phyloP scores from a whole-genome alignment of 2,329 filamentous ascomycete genomes.

The Taxawa tesnikishii region DNA sequence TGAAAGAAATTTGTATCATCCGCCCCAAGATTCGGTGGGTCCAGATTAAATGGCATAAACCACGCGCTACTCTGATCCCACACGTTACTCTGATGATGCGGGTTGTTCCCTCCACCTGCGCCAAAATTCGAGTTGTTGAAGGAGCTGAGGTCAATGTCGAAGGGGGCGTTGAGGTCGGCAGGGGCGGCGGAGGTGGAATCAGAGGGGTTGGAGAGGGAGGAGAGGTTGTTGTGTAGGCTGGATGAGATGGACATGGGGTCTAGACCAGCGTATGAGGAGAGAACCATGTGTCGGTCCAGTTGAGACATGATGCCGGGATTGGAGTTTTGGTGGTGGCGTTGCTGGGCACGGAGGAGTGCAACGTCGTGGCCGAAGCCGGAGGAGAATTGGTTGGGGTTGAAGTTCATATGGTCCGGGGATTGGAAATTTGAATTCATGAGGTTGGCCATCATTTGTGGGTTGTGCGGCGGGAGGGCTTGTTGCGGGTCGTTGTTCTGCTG shows the following conservation, averaged over 20 bases:
- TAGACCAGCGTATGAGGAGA: constrained; percentile 54
- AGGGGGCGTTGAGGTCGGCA: constrained; percentile 2
- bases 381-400: neutral
- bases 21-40: constrained; percentile 44
- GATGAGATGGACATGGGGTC: constrained; percentile 27
- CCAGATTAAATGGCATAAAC: constrained; percentile 90
- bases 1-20: neutral
- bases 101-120: constrained; percentile 3
- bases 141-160: constrained; percentile 13
- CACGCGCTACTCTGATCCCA: constrained; percentile 52
- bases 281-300: constrained; percentile 64
- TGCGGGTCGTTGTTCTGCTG: constrained; percentile 3
- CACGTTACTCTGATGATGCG: constrained; percentile 13
- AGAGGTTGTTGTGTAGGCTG: constrained; percentile 19
- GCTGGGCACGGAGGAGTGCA: constrained; percentile 10
- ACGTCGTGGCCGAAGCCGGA: neutral
- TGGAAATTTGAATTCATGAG: neutral
- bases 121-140: constrained; percentile 9
- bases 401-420: neutral
- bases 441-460: neutral
- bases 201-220: constrained; percentile 3
- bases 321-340: constrained; percentile 29
- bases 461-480: neutral
- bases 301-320: constrained; percentile 48
- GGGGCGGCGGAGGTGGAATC: constrained; percentile 6